Conservation (phyloP, 495 filamentous ascomycete genomes). For the Aspergillus nanangensis region DNA sequence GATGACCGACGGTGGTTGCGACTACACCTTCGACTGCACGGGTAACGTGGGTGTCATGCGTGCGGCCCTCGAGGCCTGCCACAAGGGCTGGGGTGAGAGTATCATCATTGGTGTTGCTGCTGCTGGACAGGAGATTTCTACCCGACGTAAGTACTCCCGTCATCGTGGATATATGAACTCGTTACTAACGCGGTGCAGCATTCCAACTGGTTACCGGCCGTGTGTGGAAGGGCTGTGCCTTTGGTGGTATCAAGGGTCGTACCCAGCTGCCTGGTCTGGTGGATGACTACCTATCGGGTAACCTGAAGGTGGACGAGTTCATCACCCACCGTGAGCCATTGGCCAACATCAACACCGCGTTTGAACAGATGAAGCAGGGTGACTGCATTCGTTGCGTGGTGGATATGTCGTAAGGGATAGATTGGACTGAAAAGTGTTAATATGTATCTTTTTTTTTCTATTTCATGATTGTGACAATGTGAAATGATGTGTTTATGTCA, state of each 20-base stretch:
- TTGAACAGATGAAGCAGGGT: conserved; percentile 90
- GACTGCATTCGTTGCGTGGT: conserved; percentile 91
- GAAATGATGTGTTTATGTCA: neutral
- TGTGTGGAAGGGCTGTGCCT: conserved; percentile 96
- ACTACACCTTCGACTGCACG: conserved; percentile 99
- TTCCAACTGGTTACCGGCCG: conserved; percentile 98
- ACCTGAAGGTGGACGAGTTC: conserved; percentile 98
- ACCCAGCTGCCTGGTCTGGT: conserved; percentile 87
- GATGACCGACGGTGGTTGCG: conserved; percentile 99
- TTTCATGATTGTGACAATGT: too few relatives aligned
- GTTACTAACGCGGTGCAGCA: conserved; percentile 47
- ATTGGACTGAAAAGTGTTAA: neutral
- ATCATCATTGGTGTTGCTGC: conserved; percentile 98
- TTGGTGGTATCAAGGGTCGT: conserved; percentile 97
- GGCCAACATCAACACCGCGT: conserved; percentile 78
- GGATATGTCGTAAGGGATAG: conserved; percentile 21
- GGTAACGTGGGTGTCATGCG: conserved; percentile 97
- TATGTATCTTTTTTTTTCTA: too few relatives aligned
- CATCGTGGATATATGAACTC: conserved; percentile 6
- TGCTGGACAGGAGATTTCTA: conserved; percentile 94
- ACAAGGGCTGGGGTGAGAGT: conserved; percentile 98
- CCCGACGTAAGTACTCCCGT: conserved; percentile 69
- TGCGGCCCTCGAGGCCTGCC: conserved; percentile 92
- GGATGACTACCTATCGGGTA: conserved; percentile 80
- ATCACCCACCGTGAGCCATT: conserved; percentile 92